phyloP scores from a whole-genome alignment of 179 eudicot genomes.

The Monotropa hypopitys region DNA sequence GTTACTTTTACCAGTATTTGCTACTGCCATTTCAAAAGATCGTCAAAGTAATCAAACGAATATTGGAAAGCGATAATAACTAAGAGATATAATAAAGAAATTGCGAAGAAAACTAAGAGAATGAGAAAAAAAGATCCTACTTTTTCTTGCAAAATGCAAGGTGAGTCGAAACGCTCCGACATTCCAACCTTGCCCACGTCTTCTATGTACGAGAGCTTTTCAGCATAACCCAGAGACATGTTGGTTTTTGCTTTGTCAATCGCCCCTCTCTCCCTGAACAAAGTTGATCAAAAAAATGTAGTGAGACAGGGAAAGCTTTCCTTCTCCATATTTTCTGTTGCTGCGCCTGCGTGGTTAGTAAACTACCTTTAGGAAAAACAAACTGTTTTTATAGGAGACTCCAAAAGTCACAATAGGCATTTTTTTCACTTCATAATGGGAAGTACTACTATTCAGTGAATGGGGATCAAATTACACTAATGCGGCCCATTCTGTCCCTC shows the following conservation, averaged over 20 bases:
- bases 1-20: background rate
- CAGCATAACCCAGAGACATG: constrained; percentile 95
- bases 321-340: background rate
- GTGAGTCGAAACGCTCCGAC: constrained; percentile 72
- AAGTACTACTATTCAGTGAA: background rate
- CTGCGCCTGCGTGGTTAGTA: background rate
- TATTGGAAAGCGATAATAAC: background rate
- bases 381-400: background rate
- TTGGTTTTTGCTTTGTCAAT: background rate
- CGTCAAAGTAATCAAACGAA: background rate
- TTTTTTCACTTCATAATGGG: background rate
- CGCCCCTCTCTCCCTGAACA: background rate
- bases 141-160: constrained; percentile 55
- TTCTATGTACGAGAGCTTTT: constrained; percentile 86
- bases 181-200: constrained; percentile 98
- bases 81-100: background rate
- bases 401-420: background rate
- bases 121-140: constrained; percentile 20
- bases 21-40: constrained; percentile 2
- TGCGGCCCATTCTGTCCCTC: background rate
- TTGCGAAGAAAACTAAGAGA: background rate
- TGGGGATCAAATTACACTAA: background rate
- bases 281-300: constrained; percentile 7
- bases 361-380: background rate
- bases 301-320: background rate